Conservation (phyloP, 163 green algal species). For the Scenedesmus sp. region DNA sequence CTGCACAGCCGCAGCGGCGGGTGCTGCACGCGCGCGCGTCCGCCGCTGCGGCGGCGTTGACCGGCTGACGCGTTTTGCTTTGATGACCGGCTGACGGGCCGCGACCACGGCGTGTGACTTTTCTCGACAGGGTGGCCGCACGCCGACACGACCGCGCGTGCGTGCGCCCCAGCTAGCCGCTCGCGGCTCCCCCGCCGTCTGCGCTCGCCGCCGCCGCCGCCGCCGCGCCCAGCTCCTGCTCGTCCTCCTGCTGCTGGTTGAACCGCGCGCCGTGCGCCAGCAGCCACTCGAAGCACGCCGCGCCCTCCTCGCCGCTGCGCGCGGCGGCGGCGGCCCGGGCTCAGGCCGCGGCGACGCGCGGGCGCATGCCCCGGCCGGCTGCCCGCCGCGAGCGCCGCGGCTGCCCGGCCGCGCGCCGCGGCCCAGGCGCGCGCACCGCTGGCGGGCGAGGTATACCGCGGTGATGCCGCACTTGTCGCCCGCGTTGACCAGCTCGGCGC, state of each 20-base stretch:
- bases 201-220: too few species aligned
- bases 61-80: too few species aligned
- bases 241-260: slow-evolving; percentile 48
- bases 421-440: slow-evolving; percentile 33
- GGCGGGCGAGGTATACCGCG: slow-evolving; percentile 56
- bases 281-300: slow-evolving; percentile 56
- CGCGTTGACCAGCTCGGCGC: slow-evolving; percentile 52
- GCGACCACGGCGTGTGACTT: too few species aligned
- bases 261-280: slow-evolving; percentile 60
- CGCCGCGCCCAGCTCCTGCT: background rate
- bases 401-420: background rate
- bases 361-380: background rate
- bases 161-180: too few species aligned
- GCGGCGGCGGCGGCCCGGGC: background rate
- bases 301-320: slow-evolving; percentile 52
- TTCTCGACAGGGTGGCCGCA: too few species aligned
- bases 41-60: too few species aligned
- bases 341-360: background rate
- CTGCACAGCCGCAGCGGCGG: too few species aligned
- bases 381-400: background rate
- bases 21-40: too few species aligned
- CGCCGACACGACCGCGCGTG: too few species aligned
- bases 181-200: too few species aligned
- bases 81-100: too few species aligned
- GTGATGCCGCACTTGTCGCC: slow-evolving; percentile 60